Evolutionary conservation across 169 alveolate genomes (phyloP), one percentile per base, ranked within the genome.

Genomic region (Plasmodium gonderi): DNA sequence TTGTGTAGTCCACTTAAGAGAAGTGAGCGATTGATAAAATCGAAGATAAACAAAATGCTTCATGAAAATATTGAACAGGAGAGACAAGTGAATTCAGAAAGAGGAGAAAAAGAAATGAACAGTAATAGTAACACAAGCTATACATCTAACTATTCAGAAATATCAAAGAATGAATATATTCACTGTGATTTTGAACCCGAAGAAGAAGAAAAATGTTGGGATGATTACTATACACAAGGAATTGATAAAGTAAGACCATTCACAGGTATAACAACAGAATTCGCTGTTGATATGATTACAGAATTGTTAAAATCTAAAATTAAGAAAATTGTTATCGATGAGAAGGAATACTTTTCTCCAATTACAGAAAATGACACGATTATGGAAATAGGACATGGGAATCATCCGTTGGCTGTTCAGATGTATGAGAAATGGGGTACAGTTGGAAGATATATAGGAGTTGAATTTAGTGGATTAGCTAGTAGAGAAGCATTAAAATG

Each of bases 381-480:
- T 26, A 77, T 95, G 78, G 97, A 95, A 65, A 91, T 95, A 40
- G 97, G 97, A 33, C 97, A 95, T 80, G 97, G 97, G 11, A 95
- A 95, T 68, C 96, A 93, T 42, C 97, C 97, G 3, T 90, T 95
- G 45, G 82, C 95, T 33, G 94, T 95, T 80, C 96, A 95, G 67
- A 67, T 95, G 69, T 38, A 64, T 72, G 90, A 90, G 31, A 42
- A 80, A 23, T 94, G 92, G 92, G 92, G 92, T 12, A 83, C 92
- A 1, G 85, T 44, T 68, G 92, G 92, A 3, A 69, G 92, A 65
- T 83, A 83, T 23, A 42, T 83, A n/a, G 92, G 92, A 26, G 82
- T 69, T 17, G 97, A 95, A 79, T 95, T 95, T 91, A 94, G 96
- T 44, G 90, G 91, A 0, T 49, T 68, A 47, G 95, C 96, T 44